Base-by-base conservation (phyloP, 768 basidiomycete species). In the Trametes coccinea region DNA sequence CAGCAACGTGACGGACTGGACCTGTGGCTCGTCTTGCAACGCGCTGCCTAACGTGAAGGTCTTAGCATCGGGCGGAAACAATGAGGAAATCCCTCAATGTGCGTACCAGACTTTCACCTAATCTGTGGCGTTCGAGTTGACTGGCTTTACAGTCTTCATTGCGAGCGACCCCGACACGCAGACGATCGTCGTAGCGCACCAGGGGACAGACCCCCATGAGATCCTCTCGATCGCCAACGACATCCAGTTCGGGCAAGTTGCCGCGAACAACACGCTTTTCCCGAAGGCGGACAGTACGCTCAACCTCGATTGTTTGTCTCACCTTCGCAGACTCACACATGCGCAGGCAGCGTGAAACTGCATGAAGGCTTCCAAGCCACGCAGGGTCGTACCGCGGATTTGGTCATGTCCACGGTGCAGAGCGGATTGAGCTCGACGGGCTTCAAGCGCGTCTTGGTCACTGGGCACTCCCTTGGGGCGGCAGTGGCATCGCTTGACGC, bases 241-340 rank as follows among this genome's bases (percentile, higher is more conserved):
- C 50, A 43, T 65, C 30, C 57, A 71, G 63, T 61, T 71, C 56
- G 39, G 22, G 17, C 67, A 69, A 45, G 66, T 64, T 14, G 54
- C 40, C 39, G 59, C 82, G 50, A 62, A 80, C 63, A 14, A 76
- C 1, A 70, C 74, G 1, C 75, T 81, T 29, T 86, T 86, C 70
- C 68, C 70, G 5, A 17, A 59, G 22, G 61, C 70, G 8, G 55
- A 61, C 5, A 54, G 69, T 69, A 53, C 4, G 34, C 2, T 16
- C 30, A 8, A 48, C 17, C 10, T 31, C 31, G 2, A 5, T 27
- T 5, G 16, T 33, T 40, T 11, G 52, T 34, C 8, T 44, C 31
- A 17, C 27, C 8, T 31, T 16, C 17, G n/a, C 44, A 16, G 14
- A 17, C 44, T 9, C 27, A n/a, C 13, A n/a, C 11, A n/a, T 8